Evolutionary conservation across 495 filamentous ascomycete genomes (phyloP).

Genomic region (Ramalina peruviana): DNA sequence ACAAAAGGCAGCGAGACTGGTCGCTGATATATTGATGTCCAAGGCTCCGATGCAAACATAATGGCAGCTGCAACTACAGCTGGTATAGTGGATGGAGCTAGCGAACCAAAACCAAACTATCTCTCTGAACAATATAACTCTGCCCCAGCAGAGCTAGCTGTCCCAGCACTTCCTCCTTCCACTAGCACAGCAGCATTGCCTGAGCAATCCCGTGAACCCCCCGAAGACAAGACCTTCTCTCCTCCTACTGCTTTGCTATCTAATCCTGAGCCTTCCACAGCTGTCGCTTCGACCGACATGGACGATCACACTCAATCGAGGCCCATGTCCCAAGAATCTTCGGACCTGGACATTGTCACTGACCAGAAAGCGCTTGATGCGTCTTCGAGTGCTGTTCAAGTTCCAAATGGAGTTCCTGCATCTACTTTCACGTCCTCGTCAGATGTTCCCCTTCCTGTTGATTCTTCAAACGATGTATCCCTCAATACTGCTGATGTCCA

Average conservation of each 20-base stretch:
- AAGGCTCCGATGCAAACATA: neutral
- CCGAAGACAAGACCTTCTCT: neutral
- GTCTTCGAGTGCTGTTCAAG: neutral
- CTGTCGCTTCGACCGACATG: slow-evolving; percentile 30
- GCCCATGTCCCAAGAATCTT: slow-evolving; percentile 25
- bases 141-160: slow-evolving; percentile 31
- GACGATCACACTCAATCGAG: slow-evolving; percentile 28
- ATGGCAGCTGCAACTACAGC: neutral
- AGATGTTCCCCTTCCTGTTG: slow-evolving; percentile 1
- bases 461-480: neutral
- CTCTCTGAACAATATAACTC: slow-evolving; percentile 43
- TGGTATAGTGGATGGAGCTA: slow-evolving; percentile 8
- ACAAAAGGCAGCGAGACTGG: neutral
- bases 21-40: neutral
- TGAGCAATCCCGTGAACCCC: slow-evolving; percentile 1
- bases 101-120: slow-evolving; percentile 30
- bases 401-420: neutral
- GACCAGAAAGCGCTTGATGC: neutral
- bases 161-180: slow-evolving; percentile 22
- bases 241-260: slow-evolving; percentile 24
- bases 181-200: neutral
- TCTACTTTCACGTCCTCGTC: neutral
- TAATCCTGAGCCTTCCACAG: slow-evolving; percentile 29
- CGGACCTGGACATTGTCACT: slow-evolving; percentile 5
- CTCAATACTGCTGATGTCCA: neutral